Conservation (phyloP, 495 filamentous ascomycete genomes). For the Penicillium dipodomyicola region DNA sequence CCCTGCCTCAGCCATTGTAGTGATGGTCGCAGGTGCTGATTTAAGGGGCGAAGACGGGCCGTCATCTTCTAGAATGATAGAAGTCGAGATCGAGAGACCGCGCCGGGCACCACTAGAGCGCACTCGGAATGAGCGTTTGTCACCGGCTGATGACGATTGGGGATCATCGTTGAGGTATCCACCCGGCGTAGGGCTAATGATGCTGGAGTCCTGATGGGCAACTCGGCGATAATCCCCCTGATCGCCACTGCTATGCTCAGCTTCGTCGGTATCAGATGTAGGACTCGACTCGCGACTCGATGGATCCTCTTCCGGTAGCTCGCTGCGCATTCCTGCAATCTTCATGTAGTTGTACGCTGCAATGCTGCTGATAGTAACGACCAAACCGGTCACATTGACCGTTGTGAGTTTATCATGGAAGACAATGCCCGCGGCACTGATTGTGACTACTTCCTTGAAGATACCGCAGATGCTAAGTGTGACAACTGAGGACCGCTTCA, state of each 20-base stretch:
- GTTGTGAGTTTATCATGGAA: slow-evolving; percentile 88
- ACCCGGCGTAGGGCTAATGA: slow-evolving; percentile 20
- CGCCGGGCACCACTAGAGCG: slow-evolving; percentile 37
- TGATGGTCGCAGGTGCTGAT: slow-evolving; percentile 36
- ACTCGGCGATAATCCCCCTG: slow-evolving; percentile 31
- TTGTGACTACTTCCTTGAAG: slow-evolving; percentile 98
- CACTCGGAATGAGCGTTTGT: slow-evolving; percentile 39
- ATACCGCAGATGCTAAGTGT: slow-evolving; percentile 96
- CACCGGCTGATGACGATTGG: slow-evolving; percentile 28
- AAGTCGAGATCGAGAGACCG: slow-evolving; percentile 34
- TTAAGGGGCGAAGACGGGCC: slow-evolving; percentile 29
- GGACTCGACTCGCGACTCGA: slow-evolving; percentile 32
- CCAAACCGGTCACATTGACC: slow-evolving; percentile 81
- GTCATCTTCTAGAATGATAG: slow-evolving; percentile 36
- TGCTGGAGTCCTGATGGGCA: slow-evolving; percentile 26
- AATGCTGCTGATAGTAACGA: slow-evolving; percentile 87
- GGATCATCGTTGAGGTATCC: slow-evolving; percentile 30
- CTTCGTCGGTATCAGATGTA: slow-evolving; percentile 35
- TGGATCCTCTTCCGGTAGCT: slow-evolving; percentile 46
- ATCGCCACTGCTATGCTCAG: slow-evolving; percentile 24
- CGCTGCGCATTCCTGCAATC: slow-evolving; percentile 78
- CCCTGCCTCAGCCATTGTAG: slow-evolving; percentile 31
- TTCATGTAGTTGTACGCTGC: slow-evolving; percentile 93
- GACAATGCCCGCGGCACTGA: slow-evolving; percentile 79
- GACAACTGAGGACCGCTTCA: slow-evolving; percentile 93